Conservation (phyloP, 2,329 filamentous ascomycete species). For the Aspergillus fumigatiaffinis region DNA sequence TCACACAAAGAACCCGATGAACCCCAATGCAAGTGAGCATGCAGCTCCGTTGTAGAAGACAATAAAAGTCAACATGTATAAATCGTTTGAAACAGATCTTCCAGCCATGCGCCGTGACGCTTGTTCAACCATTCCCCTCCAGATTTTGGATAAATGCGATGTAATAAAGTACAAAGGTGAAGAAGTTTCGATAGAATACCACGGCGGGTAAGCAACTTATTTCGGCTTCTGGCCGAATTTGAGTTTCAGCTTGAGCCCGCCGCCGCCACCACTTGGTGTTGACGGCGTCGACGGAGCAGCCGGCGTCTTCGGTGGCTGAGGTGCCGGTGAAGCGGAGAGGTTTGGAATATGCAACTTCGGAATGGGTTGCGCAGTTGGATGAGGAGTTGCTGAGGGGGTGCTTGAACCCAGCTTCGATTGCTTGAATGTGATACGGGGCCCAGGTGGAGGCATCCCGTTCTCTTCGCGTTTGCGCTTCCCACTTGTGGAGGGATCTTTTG, state of each 20-base stretch:
- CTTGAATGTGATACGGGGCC: constrained; percentile 41
- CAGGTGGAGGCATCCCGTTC: constrained; percentile 30
- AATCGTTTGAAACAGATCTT: constrained; percentile 16
- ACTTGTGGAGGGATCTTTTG: constrained; percentile 22
- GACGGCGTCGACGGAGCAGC: constrained; percentile 27
- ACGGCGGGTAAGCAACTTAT: constrained; percentile 12
- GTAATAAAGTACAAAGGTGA: constrained; percentile 14
- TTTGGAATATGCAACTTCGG: constrained; percentile 35
- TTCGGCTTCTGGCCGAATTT: constrained; percentile 35
- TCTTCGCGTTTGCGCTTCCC: constrained; percentile 41
- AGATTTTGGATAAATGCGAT: constrained; percentile 2
- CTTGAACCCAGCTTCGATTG: constrained; percentile 32
- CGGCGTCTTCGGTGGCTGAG: constrained; percentile 25
- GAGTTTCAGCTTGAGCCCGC: constrained; percentile 42
- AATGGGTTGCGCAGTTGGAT: constrained; percentile 15
- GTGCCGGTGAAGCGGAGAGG: constrained; percentile 21
- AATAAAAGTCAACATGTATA: constrained; percentile 7
- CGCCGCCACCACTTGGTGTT: constrained; percentile 24
- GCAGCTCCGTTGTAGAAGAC: constrained; percentile 7
- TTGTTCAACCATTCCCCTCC: constrained; percentile 10
- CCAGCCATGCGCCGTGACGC: constrained; percentile 15
- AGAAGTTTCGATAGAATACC: constrained; percentile 1
- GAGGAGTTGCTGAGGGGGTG: constrained; percentile 22
- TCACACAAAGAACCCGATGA: constrained; percentile 2
- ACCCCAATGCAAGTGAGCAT: constrained; percentile 1